phyloP scores from a whole-genome alignment of 2,329 filamentous ascomycete species.

The Ceratocystis variospora region DNA sequence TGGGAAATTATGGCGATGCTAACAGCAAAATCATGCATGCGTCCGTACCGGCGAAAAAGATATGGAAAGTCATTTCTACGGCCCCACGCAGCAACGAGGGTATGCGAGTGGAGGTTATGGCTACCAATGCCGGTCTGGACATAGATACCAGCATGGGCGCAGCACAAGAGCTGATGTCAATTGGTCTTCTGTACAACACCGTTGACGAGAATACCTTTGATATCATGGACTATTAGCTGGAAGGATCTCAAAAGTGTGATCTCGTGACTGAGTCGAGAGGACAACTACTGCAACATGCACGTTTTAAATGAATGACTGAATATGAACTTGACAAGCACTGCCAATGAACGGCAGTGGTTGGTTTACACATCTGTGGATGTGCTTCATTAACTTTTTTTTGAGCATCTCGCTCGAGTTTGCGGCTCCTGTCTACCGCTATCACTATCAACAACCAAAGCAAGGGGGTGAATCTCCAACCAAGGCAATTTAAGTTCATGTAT shows the following conservation, averaged over 20 bases:
- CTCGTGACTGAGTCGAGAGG: neutral
- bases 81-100: slow-evolving; percentile 66
- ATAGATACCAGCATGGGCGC: slow-evolving; percentile 57
- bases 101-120: slow-evolving; percentile 65
- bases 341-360: neutral
- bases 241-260: too few relatives aligned
- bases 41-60: slow-evolving; percentile 46
- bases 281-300: neutral
- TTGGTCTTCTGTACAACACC: slow-evolving; percentile 75
- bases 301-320: slow-evolving; percentile 4
- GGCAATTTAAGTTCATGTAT: too few relatives aligned
- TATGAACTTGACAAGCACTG: neutral
- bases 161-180: slow-evolving; percentile 63
- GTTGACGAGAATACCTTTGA: slow-evolving; percentile 89
- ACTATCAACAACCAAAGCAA: too few relatives aligned
- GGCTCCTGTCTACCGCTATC: too few relatives aligned
- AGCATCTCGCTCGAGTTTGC: too few relatives aligned
- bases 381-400: too few relatives aligned
- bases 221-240: slow-evolving; percentile 50
- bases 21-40: slow-evolving; percentile 33
- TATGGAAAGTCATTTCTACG: slow-evolving; percentile 57
- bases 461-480: too few relatives aligned
- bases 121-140: slow-evolving; percentile 49
- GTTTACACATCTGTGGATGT: too few relatives aligned
- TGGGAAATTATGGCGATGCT: slow-evolving; percentile 21